Evolutionary conservation across 345 rosid genomes (phyloP).

Genomic region (Trapa incisa): DNA sequence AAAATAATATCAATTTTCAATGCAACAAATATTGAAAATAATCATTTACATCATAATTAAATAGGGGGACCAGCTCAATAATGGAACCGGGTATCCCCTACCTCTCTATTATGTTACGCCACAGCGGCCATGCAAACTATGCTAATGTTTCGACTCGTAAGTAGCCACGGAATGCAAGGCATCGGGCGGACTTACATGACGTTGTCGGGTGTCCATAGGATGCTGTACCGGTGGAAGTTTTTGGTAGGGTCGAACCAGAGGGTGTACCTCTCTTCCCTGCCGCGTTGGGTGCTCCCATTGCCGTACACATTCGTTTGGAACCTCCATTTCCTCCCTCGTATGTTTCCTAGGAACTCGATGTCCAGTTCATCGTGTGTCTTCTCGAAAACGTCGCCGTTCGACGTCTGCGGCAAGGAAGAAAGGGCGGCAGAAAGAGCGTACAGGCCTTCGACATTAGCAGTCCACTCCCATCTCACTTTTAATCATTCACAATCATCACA

Average conservation of each 20-base stretch:
- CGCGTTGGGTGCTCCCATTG: constrained; percentile 71
- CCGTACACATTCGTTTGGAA: constrained; percentile 93
- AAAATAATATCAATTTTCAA: too few relatives aligned
- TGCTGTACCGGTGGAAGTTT: constrained; percentile 80
- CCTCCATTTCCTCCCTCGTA: constrained; percentile 81
- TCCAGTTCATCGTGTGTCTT: constrained; percentile 93
- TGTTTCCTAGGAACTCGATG: constrained; percentile 85
- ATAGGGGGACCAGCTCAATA: neutral
- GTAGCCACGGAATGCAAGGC: too few relatives aligned
- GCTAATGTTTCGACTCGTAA: too few relatives aligned
- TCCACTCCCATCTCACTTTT: neutral
- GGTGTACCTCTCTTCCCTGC: constrained; percentile 84
- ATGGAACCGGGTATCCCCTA: neutral
- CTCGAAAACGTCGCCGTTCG: constrained; percentile 75
- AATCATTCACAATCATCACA: constrained; percentile 1
- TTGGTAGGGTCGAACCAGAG: constrained; percentile 96
- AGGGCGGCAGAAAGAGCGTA: neutral
- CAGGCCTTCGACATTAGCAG: neutral
- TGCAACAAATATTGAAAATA: too few relatives aligned
- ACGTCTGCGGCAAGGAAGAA: constrained; percentile 34
- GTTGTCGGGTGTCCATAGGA: constrained; percentile 62
- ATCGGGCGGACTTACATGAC: constrained; percentile 40
- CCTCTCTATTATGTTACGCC: neutral
- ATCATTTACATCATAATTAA: too few relatives aligned
- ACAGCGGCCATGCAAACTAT: neutral